Evolutionary conservation across 2,329 filamentous ascomycete species (phyloP), one percentile per base, ranked within the genome.

Genomic region (Rhinocladiella mackenziei): DNA sequence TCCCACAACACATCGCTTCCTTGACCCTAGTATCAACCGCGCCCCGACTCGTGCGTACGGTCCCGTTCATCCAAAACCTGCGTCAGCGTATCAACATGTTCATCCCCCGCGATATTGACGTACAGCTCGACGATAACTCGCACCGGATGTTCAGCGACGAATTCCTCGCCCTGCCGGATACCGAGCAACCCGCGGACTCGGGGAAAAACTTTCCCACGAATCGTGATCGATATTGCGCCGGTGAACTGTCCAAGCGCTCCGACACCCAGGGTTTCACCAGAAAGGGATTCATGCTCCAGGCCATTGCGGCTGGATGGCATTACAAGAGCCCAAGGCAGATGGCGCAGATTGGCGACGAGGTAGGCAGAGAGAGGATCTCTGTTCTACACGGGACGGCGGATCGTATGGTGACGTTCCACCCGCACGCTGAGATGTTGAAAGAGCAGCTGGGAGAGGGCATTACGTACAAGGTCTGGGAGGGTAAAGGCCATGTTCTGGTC

Each of bases 151-250:
- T 91, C 62, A 73, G 76, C 0, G 60, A 71, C 2, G 65, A 68
- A 10, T 94, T 80, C 74, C 51, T 62, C 19, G 32, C 44, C 15
- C 37, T 42, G 4, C 60, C 58, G n/a, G 53, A 62, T 35, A 51
- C 50, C 14, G 59, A 62, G 30, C 53, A 58, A 19, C 5, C 32
- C 26, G 48, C 53, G 11, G 52, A 52, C 14, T 49, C 58, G 3
- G 25, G 29, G 13, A 45, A 51, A 31, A 62, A 62, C 6, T 94
- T 92, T 62, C 75, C 75, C 3, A 86, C 74, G 39, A 92, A 91
- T 60, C 88, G 81, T 46, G 84, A 92, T 67, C 82, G 89, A 4
- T 91, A 89, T 59, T 82, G 84, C 18, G 88, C 89, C 0, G 80
- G 83, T 54, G 87, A 94, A 65, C 65, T 94, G 51, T 72, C 70